Conservation (phyloP, 495 filamentous ascomycete genomes). For the Trichoderma reesei region DNA sequence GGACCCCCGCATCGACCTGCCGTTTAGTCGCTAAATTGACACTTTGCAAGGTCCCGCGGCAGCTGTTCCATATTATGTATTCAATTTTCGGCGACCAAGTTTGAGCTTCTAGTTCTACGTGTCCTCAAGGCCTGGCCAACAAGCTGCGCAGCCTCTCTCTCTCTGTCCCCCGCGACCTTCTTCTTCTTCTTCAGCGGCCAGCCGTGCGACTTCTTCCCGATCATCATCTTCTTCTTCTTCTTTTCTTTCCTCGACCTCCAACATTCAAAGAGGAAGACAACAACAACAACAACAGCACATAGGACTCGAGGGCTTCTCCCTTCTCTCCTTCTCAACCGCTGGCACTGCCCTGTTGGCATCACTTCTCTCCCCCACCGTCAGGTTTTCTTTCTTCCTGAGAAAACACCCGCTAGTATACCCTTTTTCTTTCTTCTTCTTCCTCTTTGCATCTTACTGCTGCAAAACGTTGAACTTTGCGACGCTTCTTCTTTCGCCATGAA, state of each 20-base stretch:
- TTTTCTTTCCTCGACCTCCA: conserved; percentile 20
- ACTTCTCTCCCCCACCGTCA: no score
- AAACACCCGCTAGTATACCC: no score
- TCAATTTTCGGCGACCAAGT: no score
- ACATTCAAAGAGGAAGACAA: no score
- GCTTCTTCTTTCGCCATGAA: conserved; percentile 43
- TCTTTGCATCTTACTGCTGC: conserved; percentile 11
- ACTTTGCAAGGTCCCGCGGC: not conserved
- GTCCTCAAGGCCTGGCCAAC: not conserved
- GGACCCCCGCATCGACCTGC: not conserved
- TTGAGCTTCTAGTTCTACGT: no score
- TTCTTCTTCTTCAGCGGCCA: conserved; percentile 10
- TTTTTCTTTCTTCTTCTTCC: no score
- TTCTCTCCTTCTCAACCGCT: conserved; percentile 32
- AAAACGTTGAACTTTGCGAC: conserved; percentile 12
- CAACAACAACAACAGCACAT: no score
- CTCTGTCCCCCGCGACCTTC: no score
- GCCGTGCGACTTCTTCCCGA: conserved; percentile 3
- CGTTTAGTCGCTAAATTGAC: not conserved
- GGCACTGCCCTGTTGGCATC: conserved; percentile 25
- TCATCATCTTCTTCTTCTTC: conserved; percentile 16
- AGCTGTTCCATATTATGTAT: no score
- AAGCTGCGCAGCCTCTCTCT: no score
- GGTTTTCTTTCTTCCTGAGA: no score
- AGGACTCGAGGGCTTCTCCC: conserved; percentile 15